phyloP scores from a whole-genome alignment of 2,329 filamentous ascomycete genomes.

The Venturia oleaginea region DNA sequence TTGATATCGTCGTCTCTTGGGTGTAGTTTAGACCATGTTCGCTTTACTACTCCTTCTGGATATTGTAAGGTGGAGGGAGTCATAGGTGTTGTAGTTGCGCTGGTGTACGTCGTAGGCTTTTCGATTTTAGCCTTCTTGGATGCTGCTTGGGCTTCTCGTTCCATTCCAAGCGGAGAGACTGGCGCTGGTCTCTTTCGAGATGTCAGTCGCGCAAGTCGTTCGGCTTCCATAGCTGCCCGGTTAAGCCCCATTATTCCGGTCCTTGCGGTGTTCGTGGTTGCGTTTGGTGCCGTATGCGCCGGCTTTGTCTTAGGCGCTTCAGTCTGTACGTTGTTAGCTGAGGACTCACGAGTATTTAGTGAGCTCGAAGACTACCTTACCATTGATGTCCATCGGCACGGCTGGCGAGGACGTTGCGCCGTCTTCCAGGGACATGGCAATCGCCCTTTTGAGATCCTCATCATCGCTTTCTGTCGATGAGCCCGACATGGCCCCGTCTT shows the following conservation, averaged over 20 bases:
- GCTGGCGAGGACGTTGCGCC: neutral
- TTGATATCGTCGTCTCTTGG: slow-evolving; percentile 60
- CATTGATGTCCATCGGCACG: neutral
- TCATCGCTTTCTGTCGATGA: slow-evolving; percentile 1
- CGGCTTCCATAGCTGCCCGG: slow-evolving; percentile 76
- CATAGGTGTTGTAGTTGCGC: neutral
- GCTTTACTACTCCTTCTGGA: slow-evolving; percentile 61
- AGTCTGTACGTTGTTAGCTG: neutral
- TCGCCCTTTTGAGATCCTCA: slow-evolving; percentile 20
- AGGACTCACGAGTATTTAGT: slow-evolving; percentile 1
- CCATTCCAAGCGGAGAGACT: slow-evolving; percentile 26
- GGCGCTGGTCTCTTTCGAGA: slow-evolving; percentile 51
- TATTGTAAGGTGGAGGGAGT: slow-evolving; percentile 31
- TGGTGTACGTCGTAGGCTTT: slow-evolving; percentile 9
- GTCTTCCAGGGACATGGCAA: slow-evolving; percentile 21
- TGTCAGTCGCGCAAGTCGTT: slow-evolving; percentile 60
- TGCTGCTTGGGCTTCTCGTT: slow-evolving; percentile 20
- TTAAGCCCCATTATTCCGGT: slow-evolving; percentile 45
- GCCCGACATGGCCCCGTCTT: neutral
- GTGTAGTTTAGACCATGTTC: slow-evolving; percentile 64
- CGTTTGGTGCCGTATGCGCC: neutral
- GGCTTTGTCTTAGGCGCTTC: neutral
- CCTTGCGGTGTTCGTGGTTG: neutral
- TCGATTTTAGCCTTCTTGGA: slow-evolving; percentile 13
- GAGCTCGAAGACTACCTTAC: slow-evolving; percentile 7